phyloP scores from a whole-genome alignment of 306 rosid species.

The Fagus sylvatica region DNA sequence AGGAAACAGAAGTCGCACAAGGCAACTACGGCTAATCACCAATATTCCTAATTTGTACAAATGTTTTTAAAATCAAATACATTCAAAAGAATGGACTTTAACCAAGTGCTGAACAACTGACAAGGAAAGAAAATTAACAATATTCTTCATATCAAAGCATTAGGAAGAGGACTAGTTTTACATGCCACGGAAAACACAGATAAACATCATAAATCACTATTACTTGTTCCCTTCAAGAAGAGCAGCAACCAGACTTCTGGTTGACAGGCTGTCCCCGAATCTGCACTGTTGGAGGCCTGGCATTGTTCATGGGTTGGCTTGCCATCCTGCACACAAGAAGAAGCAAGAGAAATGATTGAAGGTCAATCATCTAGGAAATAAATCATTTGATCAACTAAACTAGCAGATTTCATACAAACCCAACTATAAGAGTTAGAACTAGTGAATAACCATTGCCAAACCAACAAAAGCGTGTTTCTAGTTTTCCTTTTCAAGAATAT shows the following conservation, averaged over 20 bases:
- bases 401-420: background rate
- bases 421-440: too few relatives aligned
- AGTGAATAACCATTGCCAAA: too few relatives aligned
- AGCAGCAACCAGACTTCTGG: slow-evolving; percentile 98
- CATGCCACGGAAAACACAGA: slow-evolving; percentile 47
- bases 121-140: slow-evolving; percentile 44
- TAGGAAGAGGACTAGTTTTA: slow-evolving; percentile 51
- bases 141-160: slow-evolving; percentile 44
- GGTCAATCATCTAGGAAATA: slow-evolving; percentile 1
- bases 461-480: too few relatives aligned
- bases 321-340: slow-evolving; percentile 77
- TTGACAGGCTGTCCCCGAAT: slow-evolving; percentile 98
- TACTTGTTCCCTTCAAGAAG: slow-evolving; percentile 54
- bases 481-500: slow-evolving; percentile 1
- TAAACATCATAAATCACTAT: slow-evolving; percentile 40
- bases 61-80: slow-evolving; percentile 64
- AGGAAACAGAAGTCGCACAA: slow-evolving; percentile 33
- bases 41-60: slow-evolving; percentile 94
- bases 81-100: slow-evolving; percentile 86
- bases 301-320: slow-evolving; percentile 89
- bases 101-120: slow-evolving; percentile 49
- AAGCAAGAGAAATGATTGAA: slow-evolving; percentile 1
- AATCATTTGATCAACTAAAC: background rate
- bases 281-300: slow-evolving; percentile 95
- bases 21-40: slow-evolving; percentile 78